Base-by-base conservation (phyloP, 805 yeast genomes). In the Candida railenensis region DNA sequence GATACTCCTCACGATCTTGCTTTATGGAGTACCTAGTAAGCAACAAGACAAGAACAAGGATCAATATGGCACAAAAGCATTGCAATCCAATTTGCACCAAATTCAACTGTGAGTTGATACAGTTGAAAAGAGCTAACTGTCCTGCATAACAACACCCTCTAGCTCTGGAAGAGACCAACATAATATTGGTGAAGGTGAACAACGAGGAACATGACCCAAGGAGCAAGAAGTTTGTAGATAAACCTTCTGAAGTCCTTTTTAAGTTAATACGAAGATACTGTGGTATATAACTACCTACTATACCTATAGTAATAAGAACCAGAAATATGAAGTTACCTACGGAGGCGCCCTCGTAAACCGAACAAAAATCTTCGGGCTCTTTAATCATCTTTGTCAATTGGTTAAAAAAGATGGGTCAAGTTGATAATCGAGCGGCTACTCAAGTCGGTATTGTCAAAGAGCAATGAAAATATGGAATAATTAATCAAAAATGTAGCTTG, bases 181-280 rank as follows among this genome's bases (percentile, higher is more conserved):
- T 61, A 40, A 89, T 76, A 56, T 89, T 89, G 16, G 85, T 72
- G 42, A 84, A 65, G 0, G 92, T 81, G 55, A 84, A 77, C 22
- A 83, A 65, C n/a, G 87, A 83, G 18, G 91, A 80, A 41, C 83
- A 62, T 3, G 85, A 78, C 3, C 94, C 94, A 36, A 89, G 73
- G 12, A 89, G 65, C 28, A 89, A 69, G 58, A 82, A 89, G 53
- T 77, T 72, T 11, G 91, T 87, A 3, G 91, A 84, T 19, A 89
- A 67, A 3, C 96, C 96, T 58, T 87, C 90, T 11, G 91, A 81
- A 4, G 89, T 76, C 42, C 76, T 64, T 42, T 89, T 74, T 16
- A 59, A 54, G 43, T 78, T 62, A 45, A 89, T 81, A 38, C 83
- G 76, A 37, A 71, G 46, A 61, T 85, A 88, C 66, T 89, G 96